Evolutionary conservation across 2,329 filamentous ascomycete species (phyloP).

Genomic region (Diaporthe ilicicola): DNA sequence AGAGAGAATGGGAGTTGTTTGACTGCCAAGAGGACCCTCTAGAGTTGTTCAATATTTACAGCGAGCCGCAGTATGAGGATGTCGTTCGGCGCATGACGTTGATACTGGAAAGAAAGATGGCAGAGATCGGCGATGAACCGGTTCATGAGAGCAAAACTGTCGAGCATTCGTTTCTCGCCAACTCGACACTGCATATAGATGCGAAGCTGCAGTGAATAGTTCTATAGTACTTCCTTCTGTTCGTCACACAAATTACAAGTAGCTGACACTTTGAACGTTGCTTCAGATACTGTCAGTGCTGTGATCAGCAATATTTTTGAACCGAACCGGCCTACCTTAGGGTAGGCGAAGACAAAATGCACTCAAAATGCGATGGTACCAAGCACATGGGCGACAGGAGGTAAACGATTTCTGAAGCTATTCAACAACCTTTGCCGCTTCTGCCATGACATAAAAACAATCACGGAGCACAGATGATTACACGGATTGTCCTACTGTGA

Average conservation of each 20-base stretch:
- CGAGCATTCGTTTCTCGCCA: constrained; percentile 8
- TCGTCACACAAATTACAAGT: background rate
- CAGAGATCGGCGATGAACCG: constrained; percentile 58
- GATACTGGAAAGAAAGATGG: constrained; percentile 58
- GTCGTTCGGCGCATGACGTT: constrained; percentile 51
- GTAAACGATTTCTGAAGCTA: too few species aligned
- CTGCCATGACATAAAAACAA: too few species aligned
- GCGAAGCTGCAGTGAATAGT: background rate
- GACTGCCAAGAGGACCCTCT: constrained; percentile 59
- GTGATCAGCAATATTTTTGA: too few species aligned
- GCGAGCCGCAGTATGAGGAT: constrained; percentile 46
- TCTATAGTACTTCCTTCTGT: background rate
- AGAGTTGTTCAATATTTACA: constrained; percentile 58
- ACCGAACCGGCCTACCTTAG: too few species aligned
- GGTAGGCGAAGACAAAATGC: too few species aligned
- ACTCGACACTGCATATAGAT: background rate
- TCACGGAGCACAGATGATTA: too few species aligned
- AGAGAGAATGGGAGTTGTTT: constrained; percentile 63
- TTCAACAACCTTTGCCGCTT: too few species aligned
- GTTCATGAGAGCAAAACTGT: constrained; percentile 38
- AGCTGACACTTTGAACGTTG: too few species aligned
- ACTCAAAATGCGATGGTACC: too few species aligned
- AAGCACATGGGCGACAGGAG: too few species aligned
- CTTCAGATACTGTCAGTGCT: too few species aligned
- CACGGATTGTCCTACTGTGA: too few species aligned